Base-by-base conservation (phyloP, 352 stramenopile genomes). In the Globisporangium viniferum region DNA sequence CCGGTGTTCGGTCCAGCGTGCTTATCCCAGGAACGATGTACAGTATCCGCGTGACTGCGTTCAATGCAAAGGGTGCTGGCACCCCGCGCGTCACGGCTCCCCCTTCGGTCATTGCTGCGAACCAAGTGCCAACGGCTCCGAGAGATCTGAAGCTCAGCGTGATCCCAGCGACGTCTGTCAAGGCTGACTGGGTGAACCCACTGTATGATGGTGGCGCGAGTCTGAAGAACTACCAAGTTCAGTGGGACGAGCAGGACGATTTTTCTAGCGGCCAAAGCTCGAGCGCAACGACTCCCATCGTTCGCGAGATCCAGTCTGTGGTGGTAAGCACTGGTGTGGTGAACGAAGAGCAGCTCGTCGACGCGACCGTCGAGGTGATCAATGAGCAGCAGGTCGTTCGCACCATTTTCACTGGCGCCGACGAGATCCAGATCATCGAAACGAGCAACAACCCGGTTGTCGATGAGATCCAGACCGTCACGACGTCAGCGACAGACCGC, bases 321-420 rank as follows among this genome's bases (percentile, higher is more conserved):
- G 77, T 86, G 18, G 66, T 98, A 5, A 82, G 81, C 29, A 88
- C 72, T 20, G 78, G 90, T 27, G 84, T 98, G 8, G 77, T 97
- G 5, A 93, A 96, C 55, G 97, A 98, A 76, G 90, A 98, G 57
- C 97, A 99, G 68, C 90, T 90, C 57, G 89, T 99, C 6, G 83
- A 97, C 68, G 94, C 91, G 0, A 98, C 93, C 0, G 92, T 98
- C 9, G 81, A 96, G 62, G 97, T 99, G 14, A 95, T 84, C 18
- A 99, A 99, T 71, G 97, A 99, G 73, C 76, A 96, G 8, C 96
- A 99, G 72, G 96, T 95, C 7, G 88, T 99, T 2, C 93, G 94
- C 12, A 98, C 85, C 1, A 78, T 72, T 3, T 94, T 97, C 39
- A 84, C 77, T 0, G 93, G 93, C 5, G 81, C 81, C 12, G 91